Evolutionary conservation across 2,329 filamentous ascomycete species (phyloP), one percentile per base, ranked within the genome.

Genomic region (Pyricularia grisea): DNA sequence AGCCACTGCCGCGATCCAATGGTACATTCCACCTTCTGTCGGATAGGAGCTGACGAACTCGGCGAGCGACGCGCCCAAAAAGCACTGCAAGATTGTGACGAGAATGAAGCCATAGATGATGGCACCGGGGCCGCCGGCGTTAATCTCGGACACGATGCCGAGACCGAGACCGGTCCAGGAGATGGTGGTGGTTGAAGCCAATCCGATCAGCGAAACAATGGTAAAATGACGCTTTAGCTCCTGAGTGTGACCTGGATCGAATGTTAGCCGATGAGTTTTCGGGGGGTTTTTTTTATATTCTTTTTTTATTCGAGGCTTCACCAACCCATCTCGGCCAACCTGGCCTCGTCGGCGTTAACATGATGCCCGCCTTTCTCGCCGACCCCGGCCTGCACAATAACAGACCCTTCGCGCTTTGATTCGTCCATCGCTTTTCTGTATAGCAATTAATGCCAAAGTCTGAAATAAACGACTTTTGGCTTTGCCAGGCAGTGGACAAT

Each of bases 61-160:
- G 10, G 81, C 80, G 25, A 83, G 74, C 0, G 81, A 82, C 4
- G 80, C 78, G 33, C 78, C 81, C 33, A 83, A 73, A 69, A 83
- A 83, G 55, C 77, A 80, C 65, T 83, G 81, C 50, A 84, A 77
- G 42, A 83, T 76, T 0, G 80, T 79, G 23, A 83, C 80, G 3
- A 84, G 76, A 68, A 83, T 81, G 69, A 83, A 83, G 67, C 82
- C 82, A 71, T 84, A 84, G 69, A 83, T 84, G n/a, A 84, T 76
- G 12, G 80, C 79, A 14, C 81, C 79, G 25, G 82, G 82, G 0
- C 82, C 82, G 14, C 82, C 82, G 28, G 81, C 81, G 61, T 79
- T 78, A 68, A 84, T 82, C 61, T 80, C 80, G 1, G 82, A 83
- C 60, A 81, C 79, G 63, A 83, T 74, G 0, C 80, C 79, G 4